phyloP scores from a whole-genome alignment of 495 filamentous ascomycete genomes.

The Podospora fimiseda region DNA sequence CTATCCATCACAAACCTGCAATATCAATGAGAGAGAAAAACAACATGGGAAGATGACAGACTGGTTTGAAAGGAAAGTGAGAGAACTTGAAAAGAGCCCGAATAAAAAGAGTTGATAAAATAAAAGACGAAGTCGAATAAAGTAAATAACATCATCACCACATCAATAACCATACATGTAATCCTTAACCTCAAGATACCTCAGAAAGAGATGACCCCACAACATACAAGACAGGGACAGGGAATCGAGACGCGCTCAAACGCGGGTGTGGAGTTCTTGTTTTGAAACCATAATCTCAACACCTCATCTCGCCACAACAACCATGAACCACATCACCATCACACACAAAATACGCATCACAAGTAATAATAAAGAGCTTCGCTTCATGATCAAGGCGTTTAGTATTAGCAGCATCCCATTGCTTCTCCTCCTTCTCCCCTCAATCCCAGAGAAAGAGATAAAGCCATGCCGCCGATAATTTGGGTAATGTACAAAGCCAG shows the following conservation, averaged over 20 bases:
- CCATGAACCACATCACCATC: background rate
- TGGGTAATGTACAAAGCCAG: slow-evolving; percentile 34
- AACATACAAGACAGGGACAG: background rate
- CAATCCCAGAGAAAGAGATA: slow-evolving; percentile 4
- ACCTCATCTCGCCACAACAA: background rate
- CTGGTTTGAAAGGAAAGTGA: too few species aligned
- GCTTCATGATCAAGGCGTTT: slow-evolving; percentile 9
- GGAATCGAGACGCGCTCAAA: background rate
- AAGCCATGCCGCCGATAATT: slow-evolving; percentile 9
- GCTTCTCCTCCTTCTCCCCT: slow-evolving; percentile 8
- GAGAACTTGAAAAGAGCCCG: too few species aligned
- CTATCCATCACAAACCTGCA: too few species aligned
- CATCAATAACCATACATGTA: too few species aligned
- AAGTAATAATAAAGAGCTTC: background rate
- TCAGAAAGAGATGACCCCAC: background rate
- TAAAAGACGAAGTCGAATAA: too few species aligned
- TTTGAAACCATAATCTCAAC: background rate
- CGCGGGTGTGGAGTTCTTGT: background rate
- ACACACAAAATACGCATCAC: background rate
- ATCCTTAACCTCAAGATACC: too few species aligned
- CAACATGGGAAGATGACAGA: too few species aligned
- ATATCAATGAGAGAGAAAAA: too few species aligned
- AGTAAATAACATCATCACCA: too few species aligned
- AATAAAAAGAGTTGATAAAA: too few species aligned
- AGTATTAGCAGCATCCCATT: slow-evolving; percentile 11